Evolutionary conservation across 2,329 filamentous ascomycete genomes (phyloP).

Genomic region (Aspergillus ruber): DNA sequence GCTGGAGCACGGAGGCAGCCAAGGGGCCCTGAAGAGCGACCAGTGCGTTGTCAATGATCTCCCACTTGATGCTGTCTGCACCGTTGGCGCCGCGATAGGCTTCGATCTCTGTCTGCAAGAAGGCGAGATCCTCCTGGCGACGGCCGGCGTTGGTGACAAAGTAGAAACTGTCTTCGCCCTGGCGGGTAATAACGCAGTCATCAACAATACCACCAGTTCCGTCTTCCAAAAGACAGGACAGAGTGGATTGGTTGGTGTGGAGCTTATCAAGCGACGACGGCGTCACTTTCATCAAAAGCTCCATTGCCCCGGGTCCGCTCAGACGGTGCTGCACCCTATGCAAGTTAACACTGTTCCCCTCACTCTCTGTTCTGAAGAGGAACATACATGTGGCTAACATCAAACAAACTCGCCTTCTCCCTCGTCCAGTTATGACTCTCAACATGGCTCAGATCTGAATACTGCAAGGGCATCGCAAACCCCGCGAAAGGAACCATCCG

Average conservation of each 20-base stretch:
- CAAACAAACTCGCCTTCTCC: slow-evolving; percentile 81
- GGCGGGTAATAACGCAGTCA: slow-evolving; percentile 81
- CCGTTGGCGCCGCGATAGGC: slow-evolving; percentile 52
- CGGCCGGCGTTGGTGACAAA: slow-evolving; percentile 94
- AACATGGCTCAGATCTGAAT: slow-evolving; percentile 66
- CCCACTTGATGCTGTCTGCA: slow-evolving; percentile 56
- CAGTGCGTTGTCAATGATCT: slow-evolving; percentile 67
- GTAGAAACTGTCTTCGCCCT: slow-evolving; percentile 72
- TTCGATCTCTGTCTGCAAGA: slow-evolving; percentile 64
- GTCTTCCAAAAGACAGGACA: slow-evolving; percentile 77
- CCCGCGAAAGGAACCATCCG: slow-evolving; percentile 98
- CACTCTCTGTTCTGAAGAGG: not conserved
- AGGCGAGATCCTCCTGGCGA: slow-evolving; percentile 77
- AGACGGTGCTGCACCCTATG: slow-evolving; percentile 71
- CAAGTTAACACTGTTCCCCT: not conserved
- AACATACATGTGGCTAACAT: slow-evolving; percentile 90
- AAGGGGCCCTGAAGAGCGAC: slow-evolving; percentile 85
- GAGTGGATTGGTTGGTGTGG: slow-evolving; percentile 62
- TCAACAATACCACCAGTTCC: slow-evolving; percentile 86
- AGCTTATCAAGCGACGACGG: slow-evolving; percentile 66
- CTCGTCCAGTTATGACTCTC: slow-evolving; percentile 89
- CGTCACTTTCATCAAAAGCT: slow-evolving; percentile 77
- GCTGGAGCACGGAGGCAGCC: slow-evolving; percentile 61
- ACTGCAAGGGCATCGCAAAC: slow-evolving; percentile 89
- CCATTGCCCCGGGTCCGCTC: slow-evolving; percentile 69